These are phyloP conservation scores for Tolypocladium nubicola DNA, from an alignment of 2,329 filamentous ascomycete genomes.

Conservation along the genomic window DNA sequence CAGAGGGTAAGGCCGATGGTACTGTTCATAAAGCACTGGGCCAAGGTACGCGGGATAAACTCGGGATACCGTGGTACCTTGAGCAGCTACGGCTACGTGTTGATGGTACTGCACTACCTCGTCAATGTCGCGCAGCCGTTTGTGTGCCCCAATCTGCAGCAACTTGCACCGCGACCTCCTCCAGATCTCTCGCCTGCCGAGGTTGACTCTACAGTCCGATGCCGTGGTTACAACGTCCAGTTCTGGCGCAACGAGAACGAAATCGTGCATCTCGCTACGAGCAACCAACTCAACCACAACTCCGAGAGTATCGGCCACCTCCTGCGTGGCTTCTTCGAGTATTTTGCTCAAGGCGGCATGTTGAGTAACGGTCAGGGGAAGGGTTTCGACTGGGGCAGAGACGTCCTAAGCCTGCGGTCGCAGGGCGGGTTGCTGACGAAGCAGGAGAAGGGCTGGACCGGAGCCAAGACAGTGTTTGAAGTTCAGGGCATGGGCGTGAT, in stretches of 20 bases:
- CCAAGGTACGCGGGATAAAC: conserved; percentile 76
- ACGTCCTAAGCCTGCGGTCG: conserved; percentile 69
- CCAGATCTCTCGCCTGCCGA: conserved; percentile 14
- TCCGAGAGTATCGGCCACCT: conserved; percentile 58
- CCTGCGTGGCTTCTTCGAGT: conserved; percentile 78
- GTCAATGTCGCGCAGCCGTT: conserved; percentile 73
- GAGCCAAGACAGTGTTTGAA: conserved; percentile 61
- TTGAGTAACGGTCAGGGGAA: conserved; percentile 38
- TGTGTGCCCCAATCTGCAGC: conserved; percentile 75
- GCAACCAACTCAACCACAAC: conserved; percentile 56
- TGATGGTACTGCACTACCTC: conserved; percentile 88
- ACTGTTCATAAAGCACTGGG: conserved; percentile 85
- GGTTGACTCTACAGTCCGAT: conserved; percentile 19
- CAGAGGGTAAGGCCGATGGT: conserved; percentile 67
- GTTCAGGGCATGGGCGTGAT: conserved; percentile 23
- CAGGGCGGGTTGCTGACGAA: conserved; percentile 62
- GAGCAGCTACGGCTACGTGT: conserved; percentile 81
- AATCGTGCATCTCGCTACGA: conserved; percentile 49
- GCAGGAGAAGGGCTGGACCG: conserved; percentile 73
- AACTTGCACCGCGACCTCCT: conserved; percentile 34
- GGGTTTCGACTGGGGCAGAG: conserved; percentile 70
- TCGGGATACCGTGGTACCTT: conserved; percentile 77
- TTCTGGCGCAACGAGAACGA: conserved; percentile 71
- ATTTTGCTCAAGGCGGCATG: conserved; percentile 57
- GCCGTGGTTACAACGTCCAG: conserved; percentile 58